Evolutionary conservation across 169 alveolate genomes (phyloP).

Genomic region (Plasmodium malariae): DNA sequence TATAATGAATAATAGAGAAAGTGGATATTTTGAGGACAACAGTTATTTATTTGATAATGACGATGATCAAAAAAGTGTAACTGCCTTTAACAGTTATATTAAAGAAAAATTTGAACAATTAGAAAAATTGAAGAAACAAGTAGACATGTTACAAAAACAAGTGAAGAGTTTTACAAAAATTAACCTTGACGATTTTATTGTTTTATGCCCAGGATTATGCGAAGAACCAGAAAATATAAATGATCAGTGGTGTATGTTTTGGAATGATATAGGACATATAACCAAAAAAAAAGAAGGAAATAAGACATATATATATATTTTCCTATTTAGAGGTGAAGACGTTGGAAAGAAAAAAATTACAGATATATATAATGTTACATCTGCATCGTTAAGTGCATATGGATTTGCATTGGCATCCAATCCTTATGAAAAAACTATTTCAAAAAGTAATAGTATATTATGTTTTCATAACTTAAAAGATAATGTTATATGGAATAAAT

Average conservation of each 20-base stretch:
- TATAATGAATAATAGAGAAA: constrained; percentile 17
- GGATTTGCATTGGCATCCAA: constrained; percentile 78
- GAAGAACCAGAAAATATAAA: constrained; percentile 78
- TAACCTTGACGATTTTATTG: constrained; percentile 67
- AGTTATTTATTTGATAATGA: constrained; percentile 60
- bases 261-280: constrained; percentile 78
- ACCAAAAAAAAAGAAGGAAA: constrained; percentile 75
- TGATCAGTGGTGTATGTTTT: constrained; percentile 78
- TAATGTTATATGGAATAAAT: constrained; percentile 72
- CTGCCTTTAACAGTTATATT: constrained; percentile 43
- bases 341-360: constrained; percentile 76
- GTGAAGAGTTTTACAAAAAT: constrained; percentile 38
- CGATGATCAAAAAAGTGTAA: constrained; percentile 59
- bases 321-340: constrained; percentile 77
- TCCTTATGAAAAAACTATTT: constrained; percentile 61
- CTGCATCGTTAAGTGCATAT: constrained; percentile 71
- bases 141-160: constrained; percentile 55
- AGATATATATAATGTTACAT: constrained; percentile 74
- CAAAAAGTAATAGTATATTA: constrained; percentile 55
- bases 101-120: constrained; percentile 72
- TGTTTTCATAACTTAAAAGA: constrained; percentile 74
- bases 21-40: constrained; percentile 11
- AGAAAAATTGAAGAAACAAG: constrained; percentile 40
- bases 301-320: constrained; percentile 74
- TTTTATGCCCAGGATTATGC: constrained; percentile 65